These are phyloP conservation scores for Talaromyces thailandensis DNA, from an alignment of 495 filamentous ascomycete genomes.

Conservation along the genomic window DNA sequence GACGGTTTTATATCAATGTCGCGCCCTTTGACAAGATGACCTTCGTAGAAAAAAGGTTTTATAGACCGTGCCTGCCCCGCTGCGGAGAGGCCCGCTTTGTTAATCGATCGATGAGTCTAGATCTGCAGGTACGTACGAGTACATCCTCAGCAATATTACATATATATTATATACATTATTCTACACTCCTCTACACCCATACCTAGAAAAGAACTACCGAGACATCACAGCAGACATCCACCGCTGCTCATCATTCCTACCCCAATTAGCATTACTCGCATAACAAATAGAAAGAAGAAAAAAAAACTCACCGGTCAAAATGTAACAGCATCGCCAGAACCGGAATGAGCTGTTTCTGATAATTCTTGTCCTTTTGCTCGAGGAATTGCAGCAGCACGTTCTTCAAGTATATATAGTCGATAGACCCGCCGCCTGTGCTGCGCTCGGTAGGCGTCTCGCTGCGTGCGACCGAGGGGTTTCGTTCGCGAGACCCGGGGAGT, in stretches of 20 bases:
- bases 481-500: slow-evolving; percentile 29
- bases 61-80: background rate
- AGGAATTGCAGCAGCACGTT: slow-evolving; percentile 92
- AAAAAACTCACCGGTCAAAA: slow-evolving; percentile 68
- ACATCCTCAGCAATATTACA: background rate
- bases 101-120: no score
- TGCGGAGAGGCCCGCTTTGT: background rate
- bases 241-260: slow-evolving; percentile 75
- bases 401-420: slow-evolving; percentile 86
- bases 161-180: background rate
- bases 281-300: background rate
- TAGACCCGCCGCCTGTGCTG: slow-evolving; percentile 20
- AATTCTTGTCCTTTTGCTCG: slow-evolving; percentile 86
- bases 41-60: background rate
- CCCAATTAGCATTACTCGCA: slow-evolving; percentile 4
- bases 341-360: slow-evolving; percentile 83
- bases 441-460: slow-evolving; percentile 26
- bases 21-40: background rate
- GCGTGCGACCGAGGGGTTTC: slow-evolving; percentile 30
- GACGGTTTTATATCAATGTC: background rate
- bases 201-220: background rate
- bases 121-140: no score
- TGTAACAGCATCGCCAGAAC: slow-evolving; percentile 84
- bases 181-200: background rate
- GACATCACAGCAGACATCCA: slow-evolving; percentile 76